These are phyloP conservation scores for Pseudogymnoascus sp. DNA, from an alignment of 2,329 filamentous ascomycete genomes.

Conservation along the genomic window DNA sequence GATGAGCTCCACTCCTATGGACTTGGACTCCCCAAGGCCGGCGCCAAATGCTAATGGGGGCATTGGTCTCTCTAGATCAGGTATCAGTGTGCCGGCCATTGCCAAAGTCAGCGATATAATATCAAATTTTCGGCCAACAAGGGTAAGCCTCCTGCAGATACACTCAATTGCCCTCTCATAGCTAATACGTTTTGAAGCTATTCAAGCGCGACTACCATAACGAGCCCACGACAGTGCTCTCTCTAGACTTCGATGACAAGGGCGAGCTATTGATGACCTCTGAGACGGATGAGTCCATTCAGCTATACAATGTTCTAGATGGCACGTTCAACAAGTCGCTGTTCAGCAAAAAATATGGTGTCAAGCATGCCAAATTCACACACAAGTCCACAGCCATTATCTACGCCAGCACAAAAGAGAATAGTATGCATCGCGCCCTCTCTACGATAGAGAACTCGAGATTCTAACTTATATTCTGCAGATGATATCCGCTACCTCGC, in stretches of 20 bases:
- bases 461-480: conserved; percentile 24
- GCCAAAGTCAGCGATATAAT: conserved; percentile 73
- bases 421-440: conserved; percentile 46
- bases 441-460: neutral
- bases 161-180: conserved; percentile 12
- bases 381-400: conserved; percentile 87
- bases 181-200: conserved; percentile 34
- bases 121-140: conserved; percentile 67
- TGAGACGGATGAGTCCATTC: conserved; percentile 88
- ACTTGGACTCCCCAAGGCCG: conserved; percentile 23
- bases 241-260: conserved; percentile 91
- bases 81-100: conserved; percentile 27
- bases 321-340: conserved; percentile 83
- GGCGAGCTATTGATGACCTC: conserved; percentile 88
- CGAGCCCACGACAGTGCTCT: conserved; percentile 60
- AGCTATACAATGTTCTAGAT: conserved; percentile 89
- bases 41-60: conserved; percentile 11
- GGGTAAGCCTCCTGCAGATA: conserved; percentile 42
- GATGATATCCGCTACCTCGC: conserved; percentile 80
- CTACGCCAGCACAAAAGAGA: conserved; percentile 91
- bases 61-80: conserved; percentile 18
- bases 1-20: conserved; percentile 25
- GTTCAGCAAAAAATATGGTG: conserved; percentile 93
- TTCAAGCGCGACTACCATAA: conserved; percentile 33
- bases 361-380: conserved; percentile 87